Evolutionary conservation across 2,329 filamentous ascomycete species (phyloP).

Genomic region (Fusarium liriodendri): DNA sequence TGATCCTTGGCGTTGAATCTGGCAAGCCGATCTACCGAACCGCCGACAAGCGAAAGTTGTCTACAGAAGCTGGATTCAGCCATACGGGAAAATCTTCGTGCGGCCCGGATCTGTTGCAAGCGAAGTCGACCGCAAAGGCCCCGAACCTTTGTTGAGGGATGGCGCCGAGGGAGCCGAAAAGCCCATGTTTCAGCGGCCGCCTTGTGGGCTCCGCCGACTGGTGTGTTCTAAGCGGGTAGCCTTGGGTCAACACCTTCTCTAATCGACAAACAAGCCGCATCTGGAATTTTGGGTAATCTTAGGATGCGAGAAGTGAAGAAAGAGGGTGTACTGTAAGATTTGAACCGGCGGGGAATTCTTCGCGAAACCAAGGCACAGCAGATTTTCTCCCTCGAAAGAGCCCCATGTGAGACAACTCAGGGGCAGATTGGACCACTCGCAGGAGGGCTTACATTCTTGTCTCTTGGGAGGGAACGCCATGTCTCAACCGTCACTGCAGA

Average conservation of each 20-base stretch:
- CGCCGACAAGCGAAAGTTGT: neutral
- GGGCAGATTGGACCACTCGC: conserved; percentile 22
- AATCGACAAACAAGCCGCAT: neutral
- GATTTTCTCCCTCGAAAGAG: neutral
- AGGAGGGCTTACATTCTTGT: conserved; percentile 35
- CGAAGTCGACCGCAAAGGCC: neutral
- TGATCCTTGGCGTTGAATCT: conserved; percentile 12
- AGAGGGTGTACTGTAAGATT: neutral
- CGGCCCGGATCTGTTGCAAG: neutral
- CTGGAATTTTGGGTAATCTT: conserved; percentile 42
- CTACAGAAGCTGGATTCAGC: neutral
- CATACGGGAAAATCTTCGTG: neutral
- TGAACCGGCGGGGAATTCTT: conserved; percentile 24
- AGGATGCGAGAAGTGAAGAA: conserved; percentile 1
- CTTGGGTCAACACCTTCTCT: neutral
- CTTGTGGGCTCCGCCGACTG: neutral
- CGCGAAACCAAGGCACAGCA: neutral
- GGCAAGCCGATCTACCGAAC: neutral
- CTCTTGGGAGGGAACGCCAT: conserved; percentile 28
- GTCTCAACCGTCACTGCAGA: conserved; percentile 37
- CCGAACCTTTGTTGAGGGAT: conserved; percentile 27
- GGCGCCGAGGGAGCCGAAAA: conserved; percentile 3
- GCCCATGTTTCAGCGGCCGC: conserved; percentile 24
- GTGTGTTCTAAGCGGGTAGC: neutral
- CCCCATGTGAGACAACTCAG: conserved; percentile 40